These are phyloP conservation scores for Aspergillus ochraceoroseus DNA, from an alignment of 2,329 filamentous ascomycete genomes.

Conservation along the genomic window DNA sequence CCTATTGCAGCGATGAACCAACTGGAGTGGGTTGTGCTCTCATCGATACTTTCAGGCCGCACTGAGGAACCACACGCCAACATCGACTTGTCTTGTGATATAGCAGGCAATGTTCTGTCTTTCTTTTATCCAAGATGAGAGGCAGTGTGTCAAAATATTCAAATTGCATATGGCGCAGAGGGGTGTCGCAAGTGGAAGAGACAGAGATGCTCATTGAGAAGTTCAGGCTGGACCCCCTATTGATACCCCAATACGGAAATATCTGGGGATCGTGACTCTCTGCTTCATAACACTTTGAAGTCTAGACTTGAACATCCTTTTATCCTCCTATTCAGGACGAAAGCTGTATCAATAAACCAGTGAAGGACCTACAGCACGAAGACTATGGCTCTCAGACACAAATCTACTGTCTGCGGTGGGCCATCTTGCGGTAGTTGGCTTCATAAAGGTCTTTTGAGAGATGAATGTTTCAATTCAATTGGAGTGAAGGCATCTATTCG, in stretches of 20 bases:
- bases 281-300: neutral
- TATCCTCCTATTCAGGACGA: slow-evolving; percentile 10
- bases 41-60: too few species aligned
- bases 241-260: slow-evolving; percentile 26
- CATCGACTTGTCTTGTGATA: too few species aligned
- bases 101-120: too few species aligned
- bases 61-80: too few species aligned
- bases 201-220: neutral
- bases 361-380: slow-evolving; percentile 5
- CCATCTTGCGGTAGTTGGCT: slow-evolving; percentile 5
- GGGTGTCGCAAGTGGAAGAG: too few species aligned
- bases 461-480: slow-evolving; percentile 14
- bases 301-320: too few species aligned
- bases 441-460: slow-evolving; percentile 8
- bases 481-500: slow-evolving; percentile 5
- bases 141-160: too few species aligned
- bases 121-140: too few species aligned
- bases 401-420: slow-evolving; percentile 6
- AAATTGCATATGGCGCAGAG: too few species aligned
- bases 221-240: slow-evolving; percentile 15
- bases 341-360: slow-evolving; percentile 17
- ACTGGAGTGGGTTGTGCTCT: too few species aligned
- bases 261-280: neutral
- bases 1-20: too few species aligned
- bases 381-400: slow-evolving; percentile 8